These are phyloP conservation scores for Tephrocybe sp. DNA, from an alignment of 768 basidiomycete genomes.

Conservation along the genomic window DNA sequence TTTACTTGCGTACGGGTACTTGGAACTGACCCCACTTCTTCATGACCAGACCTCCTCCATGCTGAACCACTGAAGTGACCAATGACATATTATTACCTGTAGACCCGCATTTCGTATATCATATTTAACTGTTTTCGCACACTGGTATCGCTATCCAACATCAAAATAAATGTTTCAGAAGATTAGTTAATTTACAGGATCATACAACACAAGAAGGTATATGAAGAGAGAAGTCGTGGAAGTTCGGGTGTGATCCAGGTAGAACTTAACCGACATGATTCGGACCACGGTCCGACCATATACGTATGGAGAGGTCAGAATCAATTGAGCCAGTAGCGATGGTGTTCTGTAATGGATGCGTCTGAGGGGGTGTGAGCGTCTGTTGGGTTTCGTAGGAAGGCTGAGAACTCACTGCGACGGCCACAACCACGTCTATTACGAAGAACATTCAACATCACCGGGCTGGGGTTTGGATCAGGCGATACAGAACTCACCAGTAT, in stretches of 20 bases:
- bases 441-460: neutral
- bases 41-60: constrained; percentile 23
- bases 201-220: neutral
- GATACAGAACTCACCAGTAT: constrained; percentile 49
- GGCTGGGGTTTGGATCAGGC: neutral
- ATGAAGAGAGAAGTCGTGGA: neutral
- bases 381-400: constrained; percentile 5
- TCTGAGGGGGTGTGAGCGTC: constrained; percentile 40
- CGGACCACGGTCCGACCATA: constrained; percentile 71
- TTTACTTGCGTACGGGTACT: neutral
- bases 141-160: constrained; percentile 7
- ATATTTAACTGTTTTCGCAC: constrained; percentile 6
- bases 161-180: neutral
- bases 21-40: neutral
- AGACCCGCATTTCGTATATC: constrained; percentile 6
- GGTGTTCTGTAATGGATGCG: constrained; percentile 83
- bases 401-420: constrained; percentile 60
- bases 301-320: constrained; percentile 74
- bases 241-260: neutral
- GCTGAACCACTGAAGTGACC: constrained; percentile 28
- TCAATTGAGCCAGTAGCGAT: constrained; percentile 89
- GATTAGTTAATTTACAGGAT: constrained; percentile 7
- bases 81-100: neutral
- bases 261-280: constrained; percentile 14
- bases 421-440: constrained; percentile 69